phyloP scores from a whole-genome alignment of 805 yeast species.

The Pichia scutulata region DNA sequence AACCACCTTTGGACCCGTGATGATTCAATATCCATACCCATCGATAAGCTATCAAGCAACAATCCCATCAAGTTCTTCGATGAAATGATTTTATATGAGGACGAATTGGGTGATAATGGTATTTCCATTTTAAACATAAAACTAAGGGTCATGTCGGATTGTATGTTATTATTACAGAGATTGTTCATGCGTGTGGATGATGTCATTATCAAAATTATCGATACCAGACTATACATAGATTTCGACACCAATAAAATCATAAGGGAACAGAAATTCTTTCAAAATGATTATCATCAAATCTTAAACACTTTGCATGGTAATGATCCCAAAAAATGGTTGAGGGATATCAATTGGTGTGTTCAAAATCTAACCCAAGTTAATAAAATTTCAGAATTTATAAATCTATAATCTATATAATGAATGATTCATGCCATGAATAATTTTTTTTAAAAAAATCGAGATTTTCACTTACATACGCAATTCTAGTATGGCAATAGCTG shows the following conservation, averaged over 20 bases:
- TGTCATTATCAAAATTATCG: constrained; percentile 76
- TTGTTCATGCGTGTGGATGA: constrained; percentile 85
- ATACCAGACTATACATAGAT: constrained; percentile 78
- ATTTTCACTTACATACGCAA: too few relatives aligned
- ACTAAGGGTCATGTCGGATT: constrained; percentile 80
- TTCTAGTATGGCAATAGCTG: too few relatives aligned
- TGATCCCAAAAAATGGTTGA: constrained; percentile 59
- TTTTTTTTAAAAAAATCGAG: too few relatives aligned
- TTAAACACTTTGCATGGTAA: constrained; percentile 26
- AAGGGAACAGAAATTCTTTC: constrained; percentile 71
- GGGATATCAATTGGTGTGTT: constrained; percentile 86
- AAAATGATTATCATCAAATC: constrained; percentile 44
- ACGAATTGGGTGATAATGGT: constrained; percentile 95
- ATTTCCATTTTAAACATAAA: constrained; percentile 70
- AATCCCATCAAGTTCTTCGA: constrained; percentile 88
- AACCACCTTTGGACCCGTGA: constrained; percentile 16
- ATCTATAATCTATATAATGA: background rate
- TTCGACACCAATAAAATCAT: constrained; percentile 55
- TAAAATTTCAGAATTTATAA: background rate
- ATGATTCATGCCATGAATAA: too few relatives aligned
- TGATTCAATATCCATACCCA: constrained; percentile 45
- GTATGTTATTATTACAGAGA: constrained; percentile 66
- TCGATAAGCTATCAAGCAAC: constrained; percentile 54
- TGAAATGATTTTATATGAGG: constrained; percentile 84
- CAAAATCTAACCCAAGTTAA: constrained; percentile 23